Conservation (phyloP, 441 rosid genomes). For the Cnidoscolus chayamansa region DNA sequence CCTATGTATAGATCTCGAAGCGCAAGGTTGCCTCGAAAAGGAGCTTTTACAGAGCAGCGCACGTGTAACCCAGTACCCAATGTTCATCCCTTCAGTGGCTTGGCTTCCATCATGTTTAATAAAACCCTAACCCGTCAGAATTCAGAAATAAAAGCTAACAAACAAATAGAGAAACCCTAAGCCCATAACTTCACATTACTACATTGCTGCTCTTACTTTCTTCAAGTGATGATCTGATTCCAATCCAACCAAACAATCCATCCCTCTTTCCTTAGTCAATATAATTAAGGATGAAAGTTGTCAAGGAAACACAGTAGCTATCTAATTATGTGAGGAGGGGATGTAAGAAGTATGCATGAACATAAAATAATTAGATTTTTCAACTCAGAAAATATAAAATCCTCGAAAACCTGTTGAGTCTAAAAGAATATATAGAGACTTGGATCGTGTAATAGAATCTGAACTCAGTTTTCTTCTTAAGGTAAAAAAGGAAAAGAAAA, state of each 20-base stretch:
- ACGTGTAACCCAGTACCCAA: conserved; percentile 47
- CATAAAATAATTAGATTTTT: background rate
- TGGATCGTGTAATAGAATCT: background rate
- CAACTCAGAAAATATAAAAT: background rate
- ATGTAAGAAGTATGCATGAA: too few relatives aligned
- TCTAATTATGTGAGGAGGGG: too few relatives aligned
- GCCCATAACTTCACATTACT: conserved; percentile 35
- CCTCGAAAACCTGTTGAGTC: background rate
- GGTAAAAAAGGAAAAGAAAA: background rate
- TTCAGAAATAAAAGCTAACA: conserved; percentile 7
- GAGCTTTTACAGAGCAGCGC: conserved; percentile 44
- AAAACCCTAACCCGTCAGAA: conserved; percentile 28
- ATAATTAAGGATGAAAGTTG: background rate
- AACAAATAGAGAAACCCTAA: conserved; percentile 27
- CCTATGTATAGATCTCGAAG: conserved; percentile 24
- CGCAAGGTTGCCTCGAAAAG: conserved; percentile 42
- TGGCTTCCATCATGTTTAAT: conserved; percentile 27
- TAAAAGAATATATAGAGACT: too few relatives aligned
- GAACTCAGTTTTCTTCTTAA: background rate
- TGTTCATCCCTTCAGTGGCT: conserved; percentile 26
- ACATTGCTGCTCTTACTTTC: conserved; percentile 18
- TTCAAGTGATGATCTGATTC: conserved; percentile 20
- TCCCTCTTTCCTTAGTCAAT: too few relatives aligned
- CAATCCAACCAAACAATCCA: too few relatives aligned
- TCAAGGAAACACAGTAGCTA: background rate